Percentiles rank a stretch among this genome's conserved stretches.
Conservation (phyloP, 2,329 filamentous ascomycete genomes). For the Nothophoma quercina region DNA sequence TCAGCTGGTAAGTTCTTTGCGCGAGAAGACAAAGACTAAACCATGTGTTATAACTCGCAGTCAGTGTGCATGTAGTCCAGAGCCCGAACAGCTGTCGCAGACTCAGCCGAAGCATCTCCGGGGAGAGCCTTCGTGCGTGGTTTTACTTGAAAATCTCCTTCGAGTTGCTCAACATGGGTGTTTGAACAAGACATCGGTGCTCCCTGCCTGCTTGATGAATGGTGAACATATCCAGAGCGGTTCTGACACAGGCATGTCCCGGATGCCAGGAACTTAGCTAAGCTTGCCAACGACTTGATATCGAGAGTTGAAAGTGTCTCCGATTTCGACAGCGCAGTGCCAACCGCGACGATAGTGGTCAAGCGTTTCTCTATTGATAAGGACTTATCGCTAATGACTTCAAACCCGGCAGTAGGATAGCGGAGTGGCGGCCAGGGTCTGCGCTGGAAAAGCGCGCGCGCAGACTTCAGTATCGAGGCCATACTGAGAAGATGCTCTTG, state of each 20-base stretch:
- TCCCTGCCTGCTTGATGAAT: constrained; percentile 38
- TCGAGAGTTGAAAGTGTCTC: constrained; percentile 19
- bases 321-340: constrained; percentile 23
- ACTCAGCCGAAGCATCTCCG: constrained; percentile 49
- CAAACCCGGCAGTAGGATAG: constrained; percentile 20
- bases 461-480: neutral
- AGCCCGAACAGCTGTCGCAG: constrained; percentile 51
- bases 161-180: constrained; percentile 53
- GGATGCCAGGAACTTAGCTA: constrained; percentile 33
- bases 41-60: constrained; percentile 56
- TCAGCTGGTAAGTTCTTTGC: no score
- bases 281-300: constrained; percentile 28
- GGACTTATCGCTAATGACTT: constrained; percentile 18
- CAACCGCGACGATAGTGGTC: constrained; percentile 1
- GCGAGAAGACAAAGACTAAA: constrained; percentile 30
- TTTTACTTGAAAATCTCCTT: constrained; percentile 50
- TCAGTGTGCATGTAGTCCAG: constrained; percentile 54
- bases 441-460: constrained; percentile 6
- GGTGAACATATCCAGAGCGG: constrained; percentile 42
- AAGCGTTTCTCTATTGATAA: constrained; percentile 20
- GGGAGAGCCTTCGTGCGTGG: constrained; percentile 47
- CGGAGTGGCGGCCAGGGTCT: constrained; percentile 22
- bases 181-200: constrained; percentile 51
- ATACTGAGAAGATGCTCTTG: no score
- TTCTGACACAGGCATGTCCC: constrained; percentile 40